Percentiles rank a stretch among this genome's conserved stretches.
phyloP scores from a whole-genome alignment of 371 early-diverging fungal species.

The Entomophthora muscae region DNA sequence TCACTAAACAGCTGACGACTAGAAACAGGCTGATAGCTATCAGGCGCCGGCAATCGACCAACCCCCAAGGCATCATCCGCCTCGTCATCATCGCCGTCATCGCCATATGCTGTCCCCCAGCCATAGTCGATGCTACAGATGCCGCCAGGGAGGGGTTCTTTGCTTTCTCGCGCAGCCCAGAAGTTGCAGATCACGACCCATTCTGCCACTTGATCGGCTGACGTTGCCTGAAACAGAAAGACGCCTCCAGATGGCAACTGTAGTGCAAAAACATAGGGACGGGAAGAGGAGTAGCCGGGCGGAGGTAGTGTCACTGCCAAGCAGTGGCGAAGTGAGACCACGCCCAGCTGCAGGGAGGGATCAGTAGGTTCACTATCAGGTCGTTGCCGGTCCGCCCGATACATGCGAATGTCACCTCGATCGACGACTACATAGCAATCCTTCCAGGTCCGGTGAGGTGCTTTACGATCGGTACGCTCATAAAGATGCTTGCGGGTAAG shows the following conservation, averaged over 20 bases:
- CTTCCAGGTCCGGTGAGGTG: slow-evolving; percentile 73
- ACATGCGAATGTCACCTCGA: slow-evolving; percentile 61
- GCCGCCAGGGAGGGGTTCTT: slow-evolving; percentile 69
- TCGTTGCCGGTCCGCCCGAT: slow-evolving; percentile 33
- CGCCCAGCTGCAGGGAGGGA: slow-evolving; percentile 23
- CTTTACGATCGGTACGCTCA: slow-evolving; percentile 56
- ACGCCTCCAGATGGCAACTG: slow-evolving; percentile 58
- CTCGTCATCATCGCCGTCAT: slow-evolving; percentile 19
- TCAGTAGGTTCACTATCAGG: slow-evolving; percentile 17
- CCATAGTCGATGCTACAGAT: slow-evolving; percentile 77
- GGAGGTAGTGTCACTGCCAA: slow-evolving; percentile 57
- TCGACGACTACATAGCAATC: slow-evolving; percentile 51
- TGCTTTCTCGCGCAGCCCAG: slow-evolving; percentile 77
- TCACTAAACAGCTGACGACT: neutral
- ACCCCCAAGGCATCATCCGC: slow-evolving; percentile 14
- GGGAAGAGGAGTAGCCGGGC: slow-evolving; percentile 58
- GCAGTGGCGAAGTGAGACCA: slow-evolving; percentile 54
- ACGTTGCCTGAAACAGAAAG: slow-evolving; percentile 61
- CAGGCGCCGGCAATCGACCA: slow-evolving; percentile 12
- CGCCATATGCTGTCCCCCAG: slow-evolving; percentile 54
- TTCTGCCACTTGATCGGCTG: slow-evolving; percentile 37
- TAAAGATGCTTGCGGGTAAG: slow-evolving; percentile 72
- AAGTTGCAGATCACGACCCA: slow-evolving; percentile 78
- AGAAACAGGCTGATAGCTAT: slow-evolving; percentile 7
- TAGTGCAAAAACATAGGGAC: slow-evolving; percentile 66